Evolutionary conservation across 257 asterid genomes (phyloP), one percentile per base, ranked within the genome.

Genomic region (Buddleja alternifolia): DNA sequence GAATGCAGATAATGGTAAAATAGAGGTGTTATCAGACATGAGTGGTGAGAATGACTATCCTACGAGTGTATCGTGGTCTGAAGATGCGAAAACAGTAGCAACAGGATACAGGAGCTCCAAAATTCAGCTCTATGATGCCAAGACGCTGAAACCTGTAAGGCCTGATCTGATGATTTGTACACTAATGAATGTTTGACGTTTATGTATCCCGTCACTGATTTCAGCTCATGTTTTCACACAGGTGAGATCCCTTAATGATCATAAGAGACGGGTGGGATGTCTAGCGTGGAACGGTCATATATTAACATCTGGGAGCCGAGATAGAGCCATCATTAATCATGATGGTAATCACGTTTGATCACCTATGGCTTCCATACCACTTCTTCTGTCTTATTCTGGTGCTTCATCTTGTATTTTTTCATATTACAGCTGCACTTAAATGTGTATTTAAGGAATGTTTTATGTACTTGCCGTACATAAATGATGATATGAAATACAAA

Each of bases 11-110:
- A 81, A 41, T 52, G n/a, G 32, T 25, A 50, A 63, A 3, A 52
- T 63, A 10, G 77, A 63, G 24, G 4, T 74, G 67, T 41, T 90
- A 53, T 67, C 69, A 3, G 77, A 78, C 14, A 69, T 21, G 57
- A 60, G 4, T 6, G 6, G 45, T 4, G 88, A 61, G 25, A 8
- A 42, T 8, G 82, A 81, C 63, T 77, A 77, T 80, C 84, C 88
- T 23, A 60, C 88, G 8, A 78, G 96, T 65, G 83, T 89, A n/a
- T 78, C 88, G 20, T 86, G 96, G 97, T 89, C 95, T 4, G 82
- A 69, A 21, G 91, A 89, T 59, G 85, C 75, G 8, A 81, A 69
- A 57, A 78, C 12, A 8, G 14, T 89, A 29, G 93, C 95, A 53
- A 82, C 67, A 8, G 96, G 97, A 56, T 67, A 75, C 70, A 39